These are phyloP conservation scores for Pythium guiyangense DNA, from an alignment of 352 stramenopile genomes.

Conservation along the genomic window DNA sequence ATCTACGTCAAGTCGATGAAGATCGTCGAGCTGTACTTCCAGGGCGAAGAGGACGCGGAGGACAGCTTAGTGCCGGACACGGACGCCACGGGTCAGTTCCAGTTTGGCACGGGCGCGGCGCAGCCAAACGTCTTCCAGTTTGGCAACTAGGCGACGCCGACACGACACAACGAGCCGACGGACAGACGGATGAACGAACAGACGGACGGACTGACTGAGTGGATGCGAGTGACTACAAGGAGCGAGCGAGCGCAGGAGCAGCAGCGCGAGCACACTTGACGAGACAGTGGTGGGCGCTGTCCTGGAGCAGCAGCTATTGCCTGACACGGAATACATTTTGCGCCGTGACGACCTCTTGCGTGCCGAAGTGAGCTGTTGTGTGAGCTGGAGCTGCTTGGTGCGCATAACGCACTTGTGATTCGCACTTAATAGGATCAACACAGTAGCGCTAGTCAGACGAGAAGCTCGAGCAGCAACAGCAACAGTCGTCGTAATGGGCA, in stretches of 20 bases:
- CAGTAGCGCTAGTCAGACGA: no score
- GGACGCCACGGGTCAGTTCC: slow-evolving; percentile 77
- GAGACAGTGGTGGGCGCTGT: no score
- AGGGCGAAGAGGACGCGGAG: slow-evolving; percentile 96
- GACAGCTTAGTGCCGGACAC: slow-evolving; percentile 67
- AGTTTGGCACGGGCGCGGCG: slow-evolving; percentile 57
- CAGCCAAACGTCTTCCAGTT: slow-evolving; percentile 85
- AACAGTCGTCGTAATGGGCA: slow-evolving; percentile 48
- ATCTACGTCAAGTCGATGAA: slow-evolving; percentile 94
- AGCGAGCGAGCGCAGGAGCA: no score
- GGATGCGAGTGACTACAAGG: slow-evolving; percentile 5
- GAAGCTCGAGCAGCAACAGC: no score
- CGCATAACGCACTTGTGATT: background rate
- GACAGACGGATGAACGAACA: background rate
- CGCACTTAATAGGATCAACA: background rate
- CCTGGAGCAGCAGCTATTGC: no score
- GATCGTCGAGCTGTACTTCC: slow-evolving; percentile 98
- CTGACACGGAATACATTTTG: no score
- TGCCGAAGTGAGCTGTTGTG: no score
- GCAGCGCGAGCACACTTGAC: no score
- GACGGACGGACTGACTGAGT: slow-evolving; percentile 9
- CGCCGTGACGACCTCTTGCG: no score
- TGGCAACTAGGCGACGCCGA: slow-evolving; percentile 45
- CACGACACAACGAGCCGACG: background rate
- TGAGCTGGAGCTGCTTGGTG: background rate